Evolutionary conservation across 805 yeast species (phyloP).

Genomic region (Metschnikowia continentalis): DNA sequence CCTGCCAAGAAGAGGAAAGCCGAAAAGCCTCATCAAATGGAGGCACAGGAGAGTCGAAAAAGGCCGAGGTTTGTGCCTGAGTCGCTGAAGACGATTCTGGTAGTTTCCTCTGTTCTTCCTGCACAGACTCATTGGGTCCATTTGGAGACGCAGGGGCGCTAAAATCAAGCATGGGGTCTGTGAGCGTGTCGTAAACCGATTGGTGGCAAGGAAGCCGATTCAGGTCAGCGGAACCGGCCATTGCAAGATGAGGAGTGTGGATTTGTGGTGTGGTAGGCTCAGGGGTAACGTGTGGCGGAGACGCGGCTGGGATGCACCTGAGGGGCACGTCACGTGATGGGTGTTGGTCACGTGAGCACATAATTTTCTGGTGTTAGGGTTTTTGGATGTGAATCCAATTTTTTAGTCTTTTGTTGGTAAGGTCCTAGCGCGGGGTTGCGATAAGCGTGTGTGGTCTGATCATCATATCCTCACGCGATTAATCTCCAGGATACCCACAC

Average conservation of each 20-base stretch:
- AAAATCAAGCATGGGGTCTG: conserved; percentile 38
- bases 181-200: conserved; percentile 36
- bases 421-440: background rate
- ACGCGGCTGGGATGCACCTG: conserved; percentile 1
- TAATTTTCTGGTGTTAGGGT: background rate
- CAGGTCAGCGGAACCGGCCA: conserved; percentile 6
- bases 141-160: background rate
- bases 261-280: background rate
- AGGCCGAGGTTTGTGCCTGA: background rate
- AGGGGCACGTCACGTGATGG: background rate
- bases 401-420: background rate
- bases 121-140: background rate
- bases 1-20: conserved; percentile 1
- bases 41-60: background rate
- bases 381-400: background rate
- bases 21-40: background rate
- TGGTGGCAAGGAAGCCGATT: conserved; percentile 34
- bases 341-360: background rate
- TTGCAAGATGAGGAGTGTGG: background rate
- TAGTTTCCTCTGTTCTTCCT: background rate
- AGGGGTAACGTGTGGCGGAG: background rate
- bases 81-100: background rate
- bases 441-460: background rate
- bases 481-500: no score
- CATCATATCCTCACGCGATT: no score